A percentile compares a stretch with the other conserved stretches of the same genome.
Conservation (phyloP, 106 monocot genomes). For the Platanthera guangdongensis region DNA sequence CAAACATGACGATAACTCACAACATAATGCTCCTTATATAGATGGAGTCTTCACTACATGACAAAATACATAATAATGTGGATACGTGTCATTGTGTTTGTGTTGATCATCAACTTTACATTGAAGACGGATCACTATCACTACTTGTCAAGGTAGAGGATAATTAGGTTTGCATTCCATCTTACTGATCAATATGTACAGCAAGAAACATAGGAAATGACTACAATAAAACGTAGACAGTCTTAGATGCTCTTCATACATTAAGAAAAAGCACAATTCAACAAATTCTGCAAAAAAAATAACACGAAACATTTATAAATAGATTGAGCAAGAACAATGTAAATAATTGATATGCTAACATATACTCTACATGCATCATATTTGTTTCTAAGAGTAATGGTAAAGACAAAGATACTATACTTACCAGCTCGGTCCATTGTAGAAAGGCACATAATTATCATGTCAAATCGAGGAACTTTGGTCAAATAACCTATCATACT, state of each 20-base stretch:
- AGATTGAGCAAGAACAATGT: neutral
- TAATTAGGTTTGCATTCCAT: too few species aligned
- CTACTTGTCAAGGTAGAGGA: too few species aligned
- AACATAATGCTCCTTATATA: too few species aligned
- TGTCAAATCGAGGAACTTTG: constrained; percentile 81
- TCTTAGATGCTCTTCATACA: neutral
- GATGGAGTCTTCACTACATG: too few species aligned
- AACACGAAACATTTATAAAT: neutral
- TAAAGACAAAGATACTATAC: neutral
- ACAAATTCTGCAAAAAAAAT: neutral
- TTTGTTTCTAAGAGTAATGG: neutral
- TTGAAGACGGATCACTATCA: too few species aligned
- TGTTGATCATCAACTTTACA: too few species aligned
- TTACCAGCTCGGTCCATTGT: constrained; percentile 59
- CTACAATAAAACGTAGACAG: too few species aligned
- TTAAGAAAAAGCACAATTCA: neutral
- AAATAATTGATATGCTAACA: neutral
- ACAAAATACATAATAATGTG: too few species aligned
- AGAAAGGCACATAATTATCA: constrained; percentile 86
- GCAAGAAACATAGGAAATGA: too few species aligned
- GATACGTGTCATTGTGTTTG: too few species aligned
- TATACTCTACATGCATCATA: neutral
- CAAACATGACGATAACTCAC: too few species aligned
- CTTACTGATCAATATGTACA: too few species aligned
- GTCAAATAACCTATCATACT: constrained; percentile 68